Percentiles rank a stretch among this genome's conserved stretches.
Conservation (phyloP, 2,329 filamentous ascomycete species). For the Fusarium sp. region DNA sequence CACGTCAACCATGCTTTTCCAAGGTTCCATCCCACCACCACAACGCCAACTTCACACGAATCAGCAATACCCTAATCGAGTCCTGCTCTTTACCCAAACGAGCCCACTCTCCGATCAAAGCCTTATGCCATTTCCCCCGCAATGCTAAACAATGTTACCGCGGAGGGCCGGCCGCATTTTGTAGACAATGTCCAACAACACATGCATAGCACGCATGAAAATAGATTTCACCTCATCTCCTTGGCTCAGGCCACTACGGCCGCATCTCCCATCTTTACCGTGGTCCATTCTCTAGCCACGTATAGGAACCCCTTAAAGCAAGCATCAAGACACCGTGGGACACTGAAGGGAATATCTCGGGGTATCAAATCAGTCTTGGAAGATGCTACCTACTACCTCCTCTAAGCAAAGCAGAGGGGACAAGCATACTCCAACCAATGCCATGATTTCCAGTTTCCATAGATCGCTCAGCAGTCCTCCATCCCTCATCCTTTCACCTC, state of each 20-base stretch:
- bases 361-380: conserved; percentile 44
- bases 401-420: conserved; percentile 17
- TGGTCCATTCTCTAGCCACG: background rate
- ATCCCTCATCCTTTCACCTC: background rate
- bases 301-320: background rate
- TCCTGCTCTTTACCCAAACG: background rate
- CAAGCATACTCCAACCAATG: conserved; percentile 38
- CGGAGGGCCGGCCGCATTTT: background rate
- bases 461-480: conserved; percentile 26
- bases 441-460: conserved; percentile 32
- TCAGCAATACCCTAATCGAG: background rate
- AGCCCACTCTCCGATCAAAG: background rate
- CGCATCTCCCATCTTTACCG: too few species aligned
- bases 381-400: conserved; percentile 33
- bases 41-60: background rate
- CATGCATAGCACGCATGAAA: background rate
- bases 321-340: background rate
- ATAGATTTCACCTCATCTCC: background rate
- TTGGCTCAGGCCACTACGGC: too few species aligned
- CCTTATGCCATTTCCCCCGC: background rate
- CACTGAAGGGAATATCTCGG: background rate
- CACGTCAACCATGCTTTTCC: background rate
- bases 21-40: conserved; percentile 6
- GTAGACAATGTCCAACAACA: background rate
- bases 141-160: background rate